These are phyloP conservation scores for Arthrinium puccinioides DNA, from an alignment of 2,329 filamentous ascomycete species.

Conservation along the genomic window DNA sequence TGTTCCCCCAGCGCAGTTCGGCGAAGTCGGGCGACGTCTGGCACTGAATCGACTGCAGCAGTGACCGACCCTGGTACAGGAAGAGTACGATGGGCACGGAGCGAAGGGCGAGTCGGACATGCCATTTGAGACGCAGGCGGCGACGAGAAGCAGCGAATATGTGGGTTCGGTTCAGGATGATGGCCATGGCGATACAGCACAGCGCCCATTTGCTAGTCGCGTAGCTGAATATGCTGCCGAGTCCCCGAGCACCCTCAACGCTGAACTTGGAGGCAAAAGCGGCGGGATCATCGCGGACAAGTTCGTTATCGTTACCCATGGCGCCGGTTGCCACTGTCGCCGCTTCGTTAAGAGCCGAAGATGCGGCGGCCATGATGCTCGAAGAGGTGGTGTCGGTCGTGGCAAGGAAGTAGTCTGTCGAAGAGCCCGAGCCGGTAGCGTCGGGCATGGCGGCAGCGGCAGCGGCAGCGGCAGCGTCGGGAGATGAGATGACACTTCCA, in stretches of 20 bases:
- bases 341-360: not conserved
- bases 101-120: constrained; percentile 62
- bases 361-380: constrained; percentile 14
- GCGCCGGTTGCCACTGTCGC: constrained; percentile 30
- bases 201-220: constrained; percentile 89
- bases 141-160: constrained; percentile 88
- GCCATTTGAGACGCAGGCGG: constrained; percentile 69
- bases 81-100: constrained; percentile 65
- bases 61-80: constrained; percentile 55
- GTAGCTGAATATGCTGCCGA: constrained; percentile 86
- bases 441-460: constrained; percentile 27
- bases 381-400: constrained; percentile 38
- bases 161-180: constrained; percentile 83
- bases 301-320: constrained; percentile 31
- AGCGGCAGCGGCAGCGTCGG: constrained; percentile 43
- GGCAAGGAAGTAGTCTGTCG: constrained; percentile 23
- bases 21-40: constrained; percentile 75
- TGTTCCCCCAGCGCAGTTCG: constrained; percentile 61
- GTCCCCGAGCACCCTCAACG: constrained; percentile 55
- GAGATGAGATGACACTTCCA: constrained; percentile 51
- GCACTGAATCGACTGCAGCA: constrained; percentile 84
- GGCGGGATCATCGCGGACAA: constrained; percentile 32
- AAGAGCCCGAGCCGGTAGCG: constrained; percentile 19
- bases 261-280: constrained; percentile 41
- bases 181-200: constrained; percentile 76